Evolutionary conservation across 2,329 filamentous ascomycete genomes (phyloP).

Genomic region (Aaosphaeria pasadenensis): DNA sequence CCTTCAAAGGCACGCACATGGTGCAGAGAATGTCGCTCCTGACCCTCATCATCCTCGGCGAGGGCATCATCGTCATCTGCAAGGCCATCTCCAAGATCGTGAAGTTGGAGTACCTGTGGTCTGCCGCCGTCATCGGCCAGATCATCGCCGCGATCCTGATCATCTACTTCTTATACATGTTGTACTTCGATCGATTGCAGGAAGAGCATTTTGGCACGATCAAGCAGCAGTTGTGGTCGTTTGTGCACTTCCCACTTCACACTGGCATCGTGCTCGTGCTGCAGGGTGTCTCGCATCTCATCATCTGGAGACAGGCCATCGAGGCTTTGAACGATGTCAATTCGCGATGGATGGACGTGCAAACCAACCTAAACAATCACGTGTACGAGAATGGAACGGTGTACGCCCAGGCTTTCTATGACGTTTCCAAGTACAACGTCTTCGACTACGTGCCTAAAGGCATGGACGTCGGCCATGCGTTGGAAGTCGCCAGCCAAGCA

Average conservation of each 20-base stretch:
- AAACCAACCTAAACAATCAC: conserved; percentile 1
- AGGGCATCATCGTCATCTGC: conserved; percentile 38
- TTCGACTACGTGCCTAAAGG: conserved; percentile 21
- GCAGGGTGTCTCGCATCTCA: conserved; percentile 30
- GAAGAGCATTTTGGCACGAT: conserved; percentile 31
- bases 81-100: conserved; percentile 33
- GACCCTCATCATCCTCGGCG: conserved; percentile 38
- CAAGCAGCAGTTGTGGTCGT: conserved; percentile 31
- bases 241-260: conserved; percentile 31
- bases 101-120: conserved; percentile 26
- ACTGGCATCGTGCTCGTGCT: conserved; percentile 24
- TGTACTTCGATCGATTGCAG: conserved; percentile 32
- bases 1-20: conserved; percentile 39
- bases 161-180: conserved; percentile 34
- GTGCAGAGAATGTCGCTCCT: conserved; percentile 37
- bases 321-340: conserved; percentile 12
- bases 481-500: conserved; percentile 9
- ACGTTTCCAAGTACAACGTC: conserved; percentile 11
- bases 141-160: conserved; percentile 31
- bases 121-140: conserved; percentile 26
- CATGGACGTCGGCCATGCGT: conserved; percentile 15
- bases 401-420: conserved; percentile 8
- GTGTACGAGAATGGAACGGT: conserved; percentile 5
- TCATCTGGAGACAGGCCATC: conserved; percentile 31
- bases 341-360: conserved; percentile 1